Base-by-base conservation (phyloP, 2,329 filamentous ascomycete species). In the Epichloe uncinata region DNA sequence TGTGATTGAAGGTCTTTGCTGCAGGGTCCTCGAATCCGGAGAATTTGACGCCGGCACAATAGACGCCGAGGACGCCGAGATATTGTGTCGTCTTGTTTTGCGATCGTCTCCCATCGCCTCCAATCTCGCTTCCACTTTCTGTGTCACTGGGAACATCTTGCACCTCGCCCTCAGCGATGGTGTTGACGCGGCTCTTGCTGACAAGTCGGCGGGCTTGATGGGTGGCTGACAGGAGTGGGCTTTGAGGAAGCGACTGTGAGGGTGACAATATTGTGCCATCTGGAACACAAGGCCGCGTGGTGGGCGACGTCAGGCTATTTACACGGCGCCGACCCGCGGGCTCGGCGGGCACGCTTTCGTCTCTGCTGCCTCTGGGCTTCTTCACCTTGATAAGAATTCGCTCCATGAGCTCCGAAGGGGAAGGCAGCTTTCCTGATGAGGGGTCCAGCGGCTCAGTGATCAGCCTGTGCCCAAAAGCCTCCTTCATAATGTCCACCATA, bases 361-460 rank as follows among this genome's bases (percentile, higher is more conserved):
- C 67, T 46, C 66, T 67, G 51, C 62, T 66, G 30, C 69, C 67
- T 42, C 49, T 42, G 12, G 87, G 82, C 56, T 86, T 85, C 68
- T 97, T 98, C 54, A 96, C 93, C 66, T 98, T 98, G 73, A 97
- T 84, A 50, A 98, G 72, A 50, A 97, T 87, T 41, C 83, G 83
- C 58, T 85, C 74, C 69, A 84, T 86, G 44, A 98, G 73, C 57
- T 96, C 82, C 44, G 93, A 86, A 0, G 93, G 93, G 1, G 87
- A 85, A 0, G 93, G 93, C 12, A 97, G 75, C 52, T 78, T 76
- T 54, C 81, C 74, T 3, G 78, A 74, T 43, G 82, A 80, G 2
- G 78, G 74, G 53, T 87, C 79, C 16, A 96, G 66, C 0, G 88
- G 85, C 57, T 88, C 79, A 0, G 82, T 79, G 12, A 97, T 73